Evolutionary conservation across 169 alveolate genomes (phyloP).

Genomic region (Cryptosporidium muris): DNA sequence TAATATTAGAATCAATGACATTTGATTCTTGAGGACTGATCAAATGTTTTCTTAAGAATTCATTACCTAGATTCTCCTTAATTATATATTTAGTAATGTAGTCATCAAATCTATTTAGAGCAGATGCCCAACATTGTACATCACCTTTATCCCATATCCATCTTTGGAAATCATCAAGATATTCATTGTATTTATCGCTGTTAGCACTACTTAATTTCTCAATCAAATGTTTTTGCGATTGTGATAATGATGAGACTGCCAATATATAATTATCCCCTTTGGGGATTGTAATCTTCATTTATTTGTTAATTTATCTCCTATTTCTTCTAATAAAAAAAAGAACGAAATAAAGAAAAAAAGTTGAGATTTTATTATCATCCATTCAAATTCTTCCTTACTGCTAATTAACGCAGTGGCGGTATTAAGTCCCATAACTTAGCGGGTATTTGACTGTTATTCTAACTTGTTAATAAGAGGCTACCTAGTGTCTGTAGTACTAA

Average conservation of each 20-base stretch:
- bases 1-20: not conserved
- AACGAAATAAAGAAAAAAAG: too few relatives aligned
- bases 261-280: conserved; percentile 71
- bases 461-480: too few relatives aligned
- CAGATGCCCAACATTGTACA: conserved; percentile 70
- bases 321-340: too few relatives aligned
- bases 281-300: conserved; percentile 71
- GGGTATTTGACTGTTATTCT: too few relatives aligned
- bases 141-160: conserved; percentile 72
- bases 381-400: too few relatives aligned
- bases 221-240: conserved; percentile 46
- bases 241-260: conserved; percentile 66
- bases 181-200: conserved; percentile 13
- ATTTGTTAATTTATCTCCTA: not conserved
- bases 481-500: too few relatives aligned
- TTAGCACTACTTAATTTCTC: conserved; percentile 46
- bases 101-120: conserved; percentile 66
- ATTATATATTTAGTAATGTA: conserved; percentile 41
- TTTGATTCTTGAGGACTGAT: not conserved
- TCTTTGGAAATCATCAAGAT: conserved; percentile 54
- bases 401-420: too few relatives aligned
- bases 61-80: conserved; percentile 39
- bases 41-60: conserved; percentile 36
- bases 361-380: too few relatives aligned
- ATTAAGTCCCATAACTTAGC: too few relatives aligned